phyloP scores from a whole-genome alignment of 2,329 filamentous ascomycete genomes.

The Neonectria punicea region DNA sequence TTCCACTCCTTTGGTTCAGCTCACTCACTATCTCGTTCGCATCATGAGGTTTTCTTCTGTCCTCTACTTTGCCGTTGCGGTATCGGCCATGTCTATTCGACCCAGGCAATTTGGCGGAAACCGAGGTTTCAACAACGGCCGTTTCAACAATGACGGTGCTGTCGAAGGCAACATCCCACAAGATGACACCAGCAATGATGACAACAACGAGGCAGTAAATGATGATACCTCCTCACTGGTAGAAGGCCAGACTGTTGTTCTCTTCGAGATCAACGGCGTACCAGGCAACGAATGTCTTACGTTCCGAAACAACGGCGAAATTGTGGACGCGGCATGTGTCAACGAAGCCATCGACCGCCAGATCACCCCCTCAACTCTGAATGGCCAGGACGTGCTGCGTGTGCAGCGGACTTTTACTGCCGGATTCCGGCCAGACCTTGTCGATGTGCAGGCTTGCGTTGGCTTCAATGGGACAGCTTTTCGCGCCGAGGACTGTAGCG shows the following conservation, averaged over 20 bases:
- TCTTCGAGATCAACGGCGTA: slow-evolving; percentile 26
- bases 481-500: slow-evolving; percentile 29
- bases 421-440: slow-evolving; percentile 29
- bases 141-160: neutral
- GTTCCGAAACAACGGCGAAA: slow-evolving; percentile 33
- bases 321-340: slow-evolving; percentile 32
- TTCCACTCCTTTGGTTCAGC: neutral
- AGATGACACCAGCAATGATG: neutral
- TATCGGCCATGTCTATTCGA: slow-evolving; percentile 15
- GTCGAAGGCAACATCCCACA: neutral
- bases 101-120: slow-evolving; percentile 9
- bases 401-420: slow-evolving; percentile 32
- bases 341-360: slow-evolving; percentile 28
- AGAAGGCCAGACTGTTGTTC: slow-evolving; percentile 27
- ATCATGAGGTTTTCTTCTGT: slow-evolving; percentile 17
- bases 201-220: neutral
- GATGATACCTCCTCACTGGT: neutral
- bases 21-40: neutral
- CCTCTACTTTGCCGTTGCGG: slow-evolving; percentile 4
- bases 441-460: slow-evolving; percentile 26
- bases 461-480: slow-evolving; percentile 33
- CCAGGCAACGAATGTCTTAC: slow-evolving; percentile 33
- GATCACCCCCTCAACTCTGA: slow-evolving; percentile 23
- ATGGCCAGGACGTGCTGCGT: slow-evolving; percentile 21
- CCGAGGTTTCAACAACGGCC: neutral